Conservation (phyloP, 768 basidiomycete genomes). For the Termitomyces sp. region DNA sequence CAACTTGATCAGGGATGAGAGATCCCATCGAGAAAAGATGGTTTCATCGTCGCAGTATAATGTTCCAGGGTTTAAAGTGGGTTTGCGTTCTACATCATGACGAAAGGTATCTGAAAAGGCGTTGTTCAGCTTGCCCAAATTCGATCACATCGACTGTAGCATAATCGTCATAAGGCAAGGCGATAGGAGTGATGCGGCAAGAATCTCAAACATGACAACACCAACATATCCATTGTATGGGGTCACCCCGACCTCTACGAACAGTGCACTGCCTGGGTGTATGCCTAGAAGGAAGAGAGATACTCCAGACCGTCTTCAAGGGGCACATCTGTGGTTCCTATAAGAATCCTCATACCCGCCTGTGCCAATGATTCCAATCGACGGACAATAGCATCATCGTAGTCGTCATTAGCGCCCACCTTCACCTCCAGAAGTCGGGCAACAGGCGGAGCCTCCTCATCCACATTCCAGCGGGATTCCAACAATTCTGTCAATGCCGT, state of each 20-base stretch:
- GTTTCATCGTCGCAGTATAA: background rate
- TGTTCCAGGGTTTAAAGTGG: background rate
- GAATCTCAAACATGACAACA: background rate
- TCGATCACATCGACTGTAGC: background rate
- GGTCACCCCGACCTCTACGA: background rate
- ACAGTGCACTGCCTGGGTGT: background rate
- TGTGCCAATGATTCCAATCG: slow-evolving; percentile 14
- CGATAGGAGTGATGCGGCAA: background rate
- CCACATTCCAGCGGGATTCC: slow-evolving; percentile 21
- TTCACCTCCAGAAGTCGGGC: slow-evolving; percentile 10
- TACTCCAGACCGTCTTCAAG: slow-evolving; percentile 12
- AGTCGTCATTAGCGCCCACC: slow-evolving; percentile 10
- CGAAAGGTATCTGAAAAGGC: background rate
- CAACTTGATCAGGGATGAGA: background rate
- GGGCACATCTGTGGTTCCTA: slow-evolving; percentile 10
- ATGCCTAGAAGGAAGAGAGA: slow-evolving; percentile 6
- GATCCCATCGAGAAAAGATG: background rate
- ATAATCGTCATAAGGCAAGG: background rate
- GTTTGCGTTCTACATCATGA: background rate
- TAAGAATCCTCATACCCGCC: slow-evolving; percentile 14
- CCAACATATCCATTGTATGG: background rate
- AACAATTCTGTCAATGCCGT: slow-evolving; percentile 30
- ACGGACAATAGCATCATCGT: slow-evolving; percentile 11
- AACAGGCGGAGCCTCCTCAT: slow-evolving; percentile 2
- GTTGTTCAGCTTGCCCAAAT: background rate